Percentiles rank a stretch among this genome's conserved stretches.
Conservation (phyloP, 2,329 filamentous ascomycete genomes). For the Stenocarpella maydis region DNA sequence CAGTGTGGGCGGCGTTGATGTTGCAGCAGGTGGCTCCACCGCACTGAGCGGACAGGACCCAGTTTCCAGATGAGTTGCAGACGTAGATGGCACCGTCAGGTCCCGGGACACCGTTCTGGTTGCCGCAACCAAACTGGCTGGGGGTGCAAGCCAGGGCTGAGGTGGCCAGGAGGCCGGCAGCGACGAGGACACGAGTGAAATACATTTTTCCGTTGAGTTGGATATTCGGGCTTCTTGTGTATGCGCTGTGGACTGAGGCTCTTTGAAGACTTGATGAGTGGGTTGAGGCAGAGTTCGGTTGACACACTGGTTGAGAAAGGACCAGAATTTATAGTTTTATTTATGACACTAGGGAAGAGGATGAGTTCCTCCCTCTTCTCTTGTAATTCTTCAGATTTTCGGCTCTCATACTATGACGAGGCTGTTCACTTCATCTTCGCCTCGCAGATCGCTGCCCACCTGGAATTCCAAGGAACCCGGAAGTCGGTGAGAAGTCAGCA, state of each 20-base stretch:
- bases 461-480: not conserved
- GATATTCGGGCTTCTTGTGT: not conserved
- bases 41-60: slow-evolving; percentile 24
- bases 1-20: not conserved
- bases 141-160: slow-evolving; percentile 20
- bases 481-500: not conserved
- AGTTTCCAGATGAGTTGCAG: slow-evolving; percentile 24
- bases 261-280: not conserved
- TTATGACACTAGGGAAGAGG: accelerated
- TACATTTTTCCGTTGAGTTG: slow-evolving; percentile 15
- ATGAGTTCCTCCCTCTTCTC: accelerated
- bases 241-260: too few relatives aligned
- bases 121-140: slow-evolving; percentile 22
- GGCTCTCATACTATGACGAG: not conserved
- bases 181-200: slow-evolving; percentile 17
- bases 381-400: not conserved
- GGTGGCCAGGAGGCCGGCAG: slow-evolving; percentile 19
- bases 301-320: not conserved
- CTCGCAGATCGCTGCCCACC: not conserved
- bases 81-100: slow-evolving; percentile 30
- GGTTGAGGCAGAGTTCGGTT: not conserved
- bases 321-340: not conserved
- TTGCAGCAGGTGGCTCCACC: not conserved
- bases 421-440: not conserved
- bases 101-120: slow-evolving; percentile 25